Evolutionary conservation across 148 eudicot species (phyloP).

Genomic region (Persicaria maculosa): DNA sequence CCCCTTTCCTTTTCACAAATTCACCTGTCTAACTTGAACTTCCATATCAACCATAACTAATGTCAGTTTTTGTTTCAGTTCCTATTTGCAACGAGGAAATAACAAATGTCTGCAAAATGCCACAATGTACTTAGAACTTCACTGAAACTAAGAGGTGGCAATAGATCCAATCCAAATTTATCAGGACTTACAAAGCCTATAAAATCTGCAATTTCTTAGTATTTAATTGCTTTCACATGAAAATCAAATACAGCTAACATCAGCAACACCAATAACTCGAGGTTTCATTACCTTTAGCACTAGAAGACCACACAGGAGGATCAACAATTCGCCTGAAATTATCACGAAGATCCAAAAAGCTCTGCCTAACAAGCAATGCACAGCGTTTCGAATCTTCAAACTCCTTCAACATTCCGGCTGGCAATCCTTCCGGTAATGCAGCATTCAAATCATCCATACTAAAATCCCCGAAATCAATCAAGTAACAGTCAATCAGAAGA

Average conservation of each 20-base stretch:
- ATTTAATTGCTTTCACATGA: not conserved
- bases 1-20: not conserved
- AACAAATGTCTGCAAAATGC: not conserved
- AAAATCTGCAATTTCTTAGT: not conserved
- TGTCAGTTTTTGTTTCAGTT: not conserved
- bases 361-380: conserved; percentile 63
- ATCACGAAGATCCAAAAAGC: conserved; percentile 89
- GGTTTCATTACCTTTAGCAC: conserved; percentile 34
- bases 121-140: not conserved
- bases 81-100: not conserved
- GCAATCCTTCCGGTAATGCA: conserved; percentile 80
- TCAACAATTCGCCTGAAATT: conserved; percentile 80
- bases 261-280: not conserved
- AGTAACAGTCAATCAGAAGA: not conserved
- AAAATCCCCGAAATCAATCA: conserved; percentile 6
- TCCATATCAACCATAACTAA: not conserved
- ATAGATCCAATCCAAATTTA: not conserved
- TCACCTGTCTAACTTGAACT: not conserved
- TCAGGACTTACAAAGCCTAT: not conserved
- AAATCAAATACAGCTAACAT: not conserved
- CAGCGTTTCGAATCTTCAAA: conserved; percentile 66
- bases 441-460: conserved; percentile 53
- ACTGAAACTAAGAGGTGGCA: not conserved
- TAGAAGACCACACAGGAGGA: conserved; percentile 51
- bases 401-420: conserved; percentile 74